Base-by-base conservation (phyloP, 257 asterid species). In the Misopates orontium region DNA sequence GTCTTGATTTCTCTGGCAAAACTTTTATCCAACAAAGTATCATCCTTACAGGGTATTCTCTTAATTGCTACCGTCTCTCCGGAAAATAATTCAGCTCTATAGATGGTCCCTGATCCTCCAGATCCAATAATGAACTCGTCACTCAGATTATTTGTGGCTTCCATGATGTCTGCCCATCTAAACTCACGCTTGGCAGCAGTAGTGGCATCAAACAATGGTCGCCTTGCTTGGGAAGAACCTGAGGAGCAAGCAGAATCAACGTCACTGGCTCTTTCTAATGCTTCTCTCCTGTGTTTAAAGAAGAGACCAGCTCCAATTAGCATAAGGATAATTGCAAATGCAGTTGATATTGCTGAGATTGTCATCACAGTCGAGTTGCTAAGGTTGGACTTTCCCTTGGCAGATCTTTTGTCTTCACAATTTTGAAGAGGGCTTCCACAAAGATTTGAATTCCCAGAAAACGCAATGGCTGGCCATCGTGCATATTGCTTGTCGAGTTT, bases 1-100 rank as follows among this genome's bases (percentile, higher is more conserved):
- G 97, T 92, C 59, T 81, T 87, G 65, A 92, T 84, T 70, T 92
- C 98, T 80, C 97, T 82, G 5, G 93, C 87, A 75, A 89, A 92
- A 75, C 96, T 87, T 77, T 75, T 89, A 59, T 87, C 98, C 79
- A 84, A 62, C 75, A 87, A 54, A 9, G 75, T 73, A 68, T 89
- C 95, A 72, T 84, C 95, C 74, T 80, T 84, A 58, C 83, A 73
- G 12, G 73, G 73, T 51, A 87, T 92, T 66, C 78, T 87, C 95
- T 92, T 92, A 67, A 92, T 84, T 8, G 98, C 97, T 10, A 92
- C 82, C 1, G 85, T 84, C 76, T 84, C 96, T 68, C 95, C 93
- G 2, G 73, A 80, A 54, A 71, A 82, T 59, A 91, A 48, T 67
- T 87, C 91, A 45, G 97, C 98, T 71, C 73, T 82, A 78, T 87